Evolutionary conservation across 73 alveolate genomes (phyloP).

Genomic region (Durusdinium trenchii): DNA sequence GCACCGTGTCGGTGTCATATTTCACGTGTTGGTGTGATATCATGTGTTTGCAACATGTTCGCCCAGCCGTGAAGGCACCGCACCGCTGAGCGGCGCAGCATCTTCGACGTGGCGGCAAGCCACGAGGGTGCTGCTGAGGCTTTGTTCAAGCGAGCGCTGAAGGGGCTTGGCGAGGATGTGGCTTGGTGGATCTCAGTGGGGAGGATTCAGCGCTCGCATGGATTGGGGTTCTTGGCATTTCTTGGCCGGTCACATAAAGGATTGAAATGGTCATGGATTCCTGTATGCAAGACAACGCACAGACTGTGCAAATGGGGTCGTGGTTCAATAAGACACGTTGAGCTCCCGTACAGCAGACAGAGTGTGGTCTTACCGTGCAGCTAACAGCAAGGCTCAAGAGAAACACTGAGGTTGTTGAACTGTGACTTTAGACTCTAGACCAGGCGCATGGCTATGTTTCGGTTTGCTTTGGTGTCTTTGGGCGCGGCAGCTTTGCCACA

Average conservation of each 20-base stretch:
- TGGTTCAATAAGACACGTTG: not conserved
- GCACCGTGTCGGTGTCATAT: too few species aligned
- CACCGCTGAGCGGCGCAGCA: conserved; percentile 70
- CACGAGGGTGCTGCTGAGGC: conserved; percentile 31
- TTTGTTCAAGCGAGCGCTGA: conserved; percentile 20
- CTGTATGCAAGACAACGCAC: not conserved
- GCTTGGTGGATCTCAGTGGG: not conserved
- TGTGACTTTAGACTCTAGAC: too few species aligned
- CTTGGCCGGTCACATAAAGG: not conserved
- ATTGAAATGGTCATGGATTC: not conserved
- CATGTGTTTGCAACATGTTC: too few species aligned
- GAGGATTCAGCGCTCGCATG: not conserved
- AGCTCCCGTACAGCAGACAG: too few species aligned
- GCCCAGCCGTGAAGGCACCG: conserved; percentile 45
- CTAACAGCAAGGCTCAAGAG: too few species aligned
- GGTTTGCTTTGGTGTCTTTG: too few species aligned
- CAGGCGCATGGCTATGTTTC: too few species aligned
- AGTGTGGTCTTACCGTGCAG: too few species aligned
- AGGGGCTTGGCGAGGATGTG: not conserved
- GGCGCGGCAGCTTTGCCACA: too few species aligned
- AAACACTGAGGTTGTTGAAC: too few species aligned
- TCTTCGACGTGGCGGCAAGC: conserved; percentile 13
- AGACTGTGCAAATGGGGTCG: not conserved
- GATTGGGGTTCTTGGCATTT: not conserved
- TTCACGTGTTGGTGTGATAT: too few species aligned